Evolutionary conservation across 1,139 yeast species (phyloP).

Genomic region (Sugiyamaella grinbergsii): DNA sequence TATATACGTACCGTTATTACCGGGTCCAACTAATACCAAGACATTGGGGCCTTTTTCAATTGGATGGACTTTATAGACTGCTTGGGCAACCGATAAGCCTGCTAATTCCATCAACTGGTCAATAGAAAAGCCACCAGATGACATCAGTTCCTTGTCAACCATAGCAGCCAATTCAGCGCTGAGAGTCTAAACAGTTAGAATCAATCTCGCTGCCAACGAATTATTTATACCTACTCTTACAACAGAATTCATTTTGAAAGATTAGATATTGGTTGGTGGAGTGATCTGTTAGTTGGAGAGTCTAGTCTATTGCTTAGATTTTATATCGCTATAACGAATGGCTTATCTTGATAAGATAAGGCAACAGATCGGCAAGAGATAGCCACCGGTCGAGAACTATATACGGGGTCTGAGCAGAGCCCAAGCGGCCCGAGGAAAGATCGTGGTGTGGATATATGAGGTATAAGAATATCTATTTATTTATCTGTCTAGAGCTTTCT

Average conservation of each 20-base stretch:
- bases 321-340: slow-evolving; percentile 5
- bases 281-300: not conserved
- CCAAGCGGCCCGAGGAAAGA: slow-evolving; percentile 12
- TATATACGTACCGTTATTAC: slow-evolving; percentile 87
- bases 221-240: slow-evolving; percentile 4
- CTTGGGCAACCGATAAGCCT: slow-evolving; percentile 91
- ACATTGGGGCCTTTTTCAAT: slow-evolving; percentile 46
- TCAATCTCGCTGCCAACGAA: not conserved
- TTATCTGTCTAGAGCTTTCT: slow-evolving; percentile 14
- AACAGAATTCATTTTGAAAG: slow-evolving; percentile 9
- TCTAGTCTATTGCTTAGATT: not conserved
- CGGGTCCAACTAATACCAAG: slow-evolving; percentile 85
- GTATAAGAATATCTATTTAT: not conserved
- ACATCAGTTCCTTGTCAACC: slow-evolving; percentile 85
- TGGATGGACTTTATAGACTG: slow-evolving; percentile 67
- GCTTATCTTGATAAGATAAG: slow-evolving; percentile 5
- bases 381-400: not conserved
- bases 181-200: slow-evolving; percentile 11
- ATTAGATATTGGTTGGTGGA: too few relatives aligned
- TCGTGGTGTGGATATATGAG: not conserved
- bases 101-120: slow-evolving; percentile 98
- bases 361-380: slow-evolving; percentile 1
- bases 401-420: slow-evolving; percentile 3
- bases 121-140: slow-evolving; percentile 75
- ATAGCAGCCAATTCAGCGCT: slow-evolving; percentile 67